Conservation (phyloP, 495 filamentous ascomycete species). For the Durotheca rogersii region DNA sequence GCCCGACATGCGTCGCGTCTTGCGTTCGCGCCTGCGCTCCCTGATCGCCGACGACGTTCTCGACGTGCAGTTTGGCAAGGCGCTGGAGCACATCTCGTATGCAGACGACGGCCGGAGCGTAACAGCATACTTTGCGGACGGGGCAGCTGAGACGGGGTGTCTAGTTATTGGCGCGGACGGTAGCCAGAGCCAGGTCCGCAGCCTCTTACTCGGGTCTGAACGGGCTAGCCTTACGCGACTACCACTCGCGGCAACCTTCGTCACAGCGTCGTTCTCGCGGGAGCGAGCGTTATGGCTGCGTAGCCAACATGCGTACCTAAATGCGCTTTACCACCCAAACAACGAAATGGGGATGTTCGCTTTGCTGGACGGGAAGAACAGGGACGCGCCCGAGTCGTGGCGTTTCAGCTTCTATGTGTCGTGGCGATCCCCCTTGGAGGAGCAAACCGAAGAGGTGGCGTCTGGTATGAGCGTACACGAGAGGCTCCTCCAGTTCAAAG, state of each 20-base stretch:
- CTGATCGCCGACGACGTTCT: slow-evolving; percentile 31
- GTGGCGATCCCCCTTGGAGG: slow-evolving; percentile 34
- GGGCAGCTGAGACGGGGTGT: slow-evolving; percentile 50
- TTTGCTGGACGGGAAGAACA: slow-evolving; percentile 44
- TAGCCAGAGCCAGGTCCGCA: slow-evolving; percentile 43
- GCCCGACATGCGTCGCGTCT: slow-evolving; percentile 47
- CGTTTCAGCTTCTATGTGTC: slow-evolving; percentile 39
- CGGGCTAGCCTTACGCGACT: slow-evolving; percentile 28
- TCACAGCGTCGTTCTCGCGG: slow-evolving; percentile 33
- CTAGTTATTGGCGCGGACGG: slow-evolving; percentile 53
- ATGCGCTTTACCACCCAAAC: slow-evolving; percentile 26
- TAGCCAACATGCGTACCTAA: slow-evolving; percentile 30
- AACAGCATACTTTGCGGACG: slow-evolving; percentile 68
- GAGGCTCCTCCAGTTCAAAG: slow-evolving; percentile 36
- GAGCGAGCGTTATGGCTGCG: slow-evolving; percentile 42
- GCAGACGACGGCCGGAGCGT: slow-evolving; percentile 55
- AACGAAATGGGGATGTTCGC: slow-evolving; percentile 29
- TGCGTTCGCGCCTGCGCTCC: slow-evolving; percentile 40
- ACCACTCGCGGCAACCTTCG: slow-evolving; percentile 40
- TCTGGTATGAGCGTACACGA: slow-evolving; percentile 20
- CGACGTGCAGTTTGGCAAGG: slow-evolving; percentile 36
- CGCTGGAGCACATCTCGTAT: slow-evolving; percentile 27
- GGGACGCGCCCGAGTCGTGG: slow-evolving; percentile 48
- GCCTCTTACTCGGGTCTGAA: slow-evolving; percentile 43
- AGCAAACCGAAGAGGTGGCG: slow-evolving; percentile 36